Conservation (phyloP, 441 rosid genomes). For the Euphorbia celastroides region DNA sequence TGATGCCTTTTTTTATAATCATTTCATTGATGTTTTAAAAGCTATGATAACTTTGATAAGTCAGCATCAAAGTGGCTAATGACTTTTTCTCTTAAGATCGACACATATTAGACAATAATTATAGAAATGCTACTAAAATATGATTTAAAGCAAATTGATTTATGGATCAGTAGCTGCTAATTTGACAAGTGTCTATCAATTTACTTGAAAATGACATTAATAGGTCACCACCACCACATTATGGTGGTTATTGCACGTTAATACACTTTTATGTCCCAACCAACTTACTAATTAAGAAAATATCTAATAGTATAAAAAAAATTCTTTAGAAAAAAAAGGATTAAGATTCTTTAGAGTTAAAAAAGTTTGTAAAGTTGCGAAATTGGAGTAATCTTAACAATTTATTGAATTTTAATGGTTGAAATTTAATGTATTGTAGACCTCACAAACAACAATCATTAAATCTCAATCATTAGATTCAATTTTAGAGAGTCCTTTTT, state of each 20-base stretch:
- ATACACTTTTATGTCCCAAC: neutral
- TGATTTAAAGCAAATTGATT: neutral
- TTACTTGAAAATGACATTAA: conserved; percentile 15
- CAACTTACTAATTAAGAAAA: neutral
- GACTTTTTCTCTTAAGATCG: conserved; percentile 12
- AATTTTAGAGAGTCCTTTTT: too few species aligned
- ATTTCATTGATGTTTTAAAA: neutral
- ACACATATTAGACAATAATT: conserved; percentile 6
- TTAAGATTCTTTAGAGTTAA: too few species aligned
- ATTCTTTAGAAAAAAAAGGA: neutral
- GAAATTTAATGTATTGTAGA: too few species aligned
- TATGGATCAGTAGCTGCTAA: neutral
- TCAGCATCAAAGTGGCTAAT: conserved; percentile 13
- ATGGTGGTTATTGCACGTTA: conserved; percentile 1
- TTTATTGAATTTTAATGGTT: too few species aligned
- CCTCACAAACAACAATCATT: too few species aligned
- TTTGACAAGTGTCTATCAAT: conserved; percentile 7
- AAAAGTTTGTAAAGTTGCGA: too few species aligned
- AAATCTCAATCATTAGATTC: too few species aligned
- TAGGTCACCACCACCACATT: neutral
- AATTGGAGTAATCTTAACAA: too few species aligned
- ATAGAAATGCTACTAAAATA: conserved; percentile 11
- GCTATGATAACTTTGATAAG: neutral
- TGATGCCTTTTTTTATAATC: too few species aligned
- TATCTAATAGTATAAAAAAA: neutral